Evolutionary conservation across 2,329 filamentous ascomycete genomes (phyloP).

Genomic region (Myriosclerotinia duriaeana): DNA sequence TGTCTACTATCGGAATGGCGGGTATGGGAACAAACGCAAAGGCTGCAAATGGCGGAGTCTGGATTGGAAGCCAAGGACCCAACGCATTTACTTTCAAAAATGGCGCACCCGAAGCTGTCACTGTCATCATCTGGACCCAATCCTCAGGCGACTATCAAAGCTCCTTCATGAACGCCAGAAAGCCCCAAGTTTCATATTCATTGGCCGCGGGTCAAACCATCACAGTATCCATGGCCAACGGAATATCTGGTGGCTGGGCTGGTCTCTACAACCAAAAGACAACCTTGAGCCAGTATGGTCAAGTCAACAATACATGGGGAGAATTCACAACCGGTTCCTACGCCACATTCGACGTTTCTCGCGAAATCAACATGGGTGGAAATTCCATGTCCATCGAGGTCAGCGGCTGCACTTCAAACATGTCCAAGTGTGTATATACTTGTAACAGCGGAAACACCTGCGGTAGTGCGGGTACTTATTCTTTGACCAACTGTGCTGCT

Average conservation of each 20-base stretch:
- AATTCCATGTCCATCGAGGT: conserved; percentile 23
- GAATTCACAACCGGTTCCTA: conserved; percentile 25
- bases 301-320: conserved; percentile 27
- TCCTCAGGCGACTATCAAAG: conserved; percentile 9
- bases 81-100: conserved; percentile 23
- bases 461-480: conserved; percentile 13
- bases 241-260: conserved; percentile 24
- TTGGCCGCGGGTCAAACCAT: conserved; percentile 12
- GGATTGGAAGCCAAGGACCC: conserved; percentile 26
- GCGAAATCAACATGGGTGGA: conserved; percentile 25
- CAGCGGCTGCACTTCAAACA: conserved; percentile 18
- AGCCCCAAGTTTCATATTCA: conserved; percentile 22
- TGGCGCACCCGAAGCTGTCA: conserved; percentile 4
- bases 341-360: conserved; percentile 24
- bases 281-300: conserved; percentile 19
- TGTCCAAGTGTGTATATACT: conserved; percentile 14
- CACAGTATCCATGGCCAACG: conserved; percentile 24
- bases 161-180: conserved; percentile 19
- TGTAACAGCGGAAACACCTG: conserved; percentile 18
- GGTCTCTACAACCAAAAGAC: conserved; percentile 24
- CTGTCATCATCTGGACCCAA: conserved; percentile 21
- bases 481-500: conserved; percentile 10
- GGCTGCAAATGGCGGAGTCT: conserved; percentile 18
- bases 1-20: conserved; percentile 23
- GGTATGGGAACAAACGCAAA: conserved; percentile 23